A percentile compares a stretch with the other conserved stretches of the same genome.
Conservation (phyloP, 139 green algal genomes). For the Eudorina sp. region DNA sequence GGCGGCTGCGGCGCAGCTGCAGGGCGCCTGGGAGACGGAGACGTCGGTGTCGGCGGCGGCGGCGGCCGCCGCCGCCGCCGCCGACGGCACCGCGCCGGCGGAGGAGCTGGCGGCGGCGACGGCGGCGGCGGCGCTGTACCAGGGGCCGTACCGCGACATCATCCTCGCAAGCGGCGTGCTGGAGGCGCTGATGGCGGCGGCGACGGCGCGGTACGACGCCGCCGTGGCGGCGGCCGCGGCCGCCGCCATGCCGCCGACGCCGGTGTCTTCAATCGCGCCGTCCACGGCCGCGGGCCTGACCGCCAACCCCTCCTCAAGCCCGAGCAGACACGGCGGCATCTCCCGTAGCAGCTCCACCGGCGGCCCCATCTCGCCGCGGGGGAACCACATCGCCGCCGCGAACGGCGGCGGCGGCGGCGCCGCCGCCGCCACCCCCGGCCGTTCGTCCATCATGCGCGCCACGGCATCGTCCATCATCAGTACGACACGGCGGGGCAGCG, state of each 20-base stretch:
- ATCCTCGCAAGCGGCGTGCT: slow-evolving; percentile 38
- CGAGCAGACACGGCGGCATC: not conserved
- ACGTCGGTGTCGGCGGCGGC: slow-evolving; percentile 27
- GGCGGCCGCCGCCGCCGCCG: not conserved
- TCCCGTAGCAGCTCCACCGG: not conserved
- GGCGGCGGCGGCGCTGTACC: slow-evolving; percentile 35
- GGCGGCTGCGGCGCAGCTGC: slow-evolving; percentile 19
- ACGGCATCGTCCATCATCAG: too few species aligned
- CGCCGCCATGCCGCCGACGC: not conserved
- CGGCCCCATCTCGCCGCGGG: not conserved
- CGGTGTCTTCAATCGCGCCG: not conserved
- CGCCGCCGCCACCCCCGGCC: not conserved
- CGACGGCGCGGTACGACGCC: not conserved
- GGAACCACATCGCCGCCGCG: not conserved
- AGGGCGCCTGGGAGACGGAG: slow-evolving; percentile 36
- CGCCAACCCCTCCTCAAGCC: not conserved
- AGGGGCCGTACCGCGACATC: slow-evolving; percentile 23
- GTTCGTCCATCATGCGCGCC: too few species aligned
- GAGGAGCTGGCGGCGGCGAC: slow-evolving; percentile 26
- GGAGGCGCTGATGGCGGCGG: slow-evolving; percentile 18
- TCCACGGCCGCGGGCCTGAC: not conserved
- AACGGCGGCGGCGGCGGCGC: not conserved
- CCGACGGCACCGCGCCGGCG: not conserved
- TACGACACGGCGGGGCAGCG: not conserved
- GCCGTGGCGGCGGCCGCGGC: not conserved